Evolutionary conservation across 345 rosid species (phyloP), one percentile per base, ranked within the genome.

Genomic region (Eutrema yunnanense): DNA sequence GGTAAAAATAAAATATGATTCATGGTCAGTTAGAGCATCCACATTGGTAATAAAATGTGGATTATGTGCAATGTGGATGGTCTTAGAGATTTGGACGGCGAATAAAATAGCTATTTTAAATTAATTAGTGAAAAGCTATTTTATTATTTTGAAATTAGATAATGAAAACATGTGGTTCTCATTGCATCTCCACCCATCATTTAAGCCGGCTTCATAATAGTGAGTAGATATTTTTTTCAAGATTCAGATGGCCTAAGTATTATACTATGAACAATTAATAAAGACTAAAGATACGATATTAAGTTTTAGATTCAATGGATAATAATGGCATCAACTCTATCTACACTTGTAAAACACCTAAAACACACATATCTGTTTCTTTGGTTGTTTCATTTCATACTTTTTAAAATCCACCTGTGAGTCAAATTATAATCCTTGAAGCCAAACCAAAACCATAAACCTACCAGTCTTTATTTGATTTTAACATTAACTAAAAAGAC

Each of bases 401-500:
- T 16, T 55, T 22, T 9, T 16, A 11, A 46, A 14, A 46, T 3
- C 48, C 47, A 27, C 6, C 9, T 36, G 14, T 14, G 3, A 42
- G 51, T 27, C 50, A 29, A 27, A 49, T 4, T 10, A 49, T 6
- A 32, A 59, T 60, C 7, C 32, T 34, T 33, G 2, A 51, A 4
- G 53, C 6, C 53, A 62, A 42, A 22, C 1, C 26, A 41, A 67
- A 71, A 50, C 36, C 42, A 6, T 1, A 40, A 40, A 41, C n/a
- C 30, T 32, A 72, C 36, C 3, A 60, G 5, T 68, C 38, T 63
- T 54, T 53, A 63, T 72, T 63, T 63, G 71, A 64, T 73, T 14
- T 73, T 36, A 29, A 65, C 47, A 38, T 0, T 19, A 57, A 37
- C 29, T n/a, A 33, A 42, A 12, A 42, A 27, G 66, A 36, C 42